These are phyloP conservation scores for Papilionanthe hybrid DNA, from an alignment of 116 monocot species.

Conservation along the genomic window DNA sequence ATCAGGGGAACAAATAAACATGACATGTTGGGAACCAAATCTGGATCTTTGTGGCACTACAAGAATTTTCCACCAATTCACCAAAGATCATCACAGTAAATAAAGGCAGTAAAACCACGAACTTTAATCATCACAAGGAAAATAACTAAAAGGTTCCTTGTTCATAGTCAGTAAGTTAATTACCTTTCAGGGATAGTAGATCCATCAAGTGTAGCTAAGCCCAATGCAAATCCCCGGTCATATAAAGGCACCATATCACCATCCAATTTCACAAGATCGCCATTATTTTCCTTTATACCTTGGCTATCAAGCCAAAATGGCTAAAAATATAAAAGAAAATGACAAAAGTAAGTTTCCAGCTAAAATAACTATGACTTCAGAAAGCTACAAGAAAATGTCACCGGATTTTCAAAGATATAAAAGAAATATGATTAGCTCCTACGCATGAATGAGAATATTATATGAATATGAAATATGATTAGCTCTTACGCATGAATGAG, in stretches of 20 bases:
- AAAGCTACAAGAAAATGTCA: not conserved
- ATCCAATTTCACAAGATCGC: slow-evolving; percentile 17
- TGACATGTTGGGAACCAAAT: not conserved
- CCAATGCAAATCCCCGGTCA: slow-evolving; percentile 76
- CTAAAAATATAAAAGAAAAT: slow-evolving; percentile 29
- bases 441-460: not conserved
- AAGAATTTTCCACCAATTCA: not conserved
- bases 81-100: not conserved
- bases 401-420: not conserved
- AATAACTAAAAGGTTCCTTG: not conserved
- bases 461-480: not conserved
- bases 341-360: slow-evolving; percentile 3
- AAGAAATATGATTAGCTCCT: not conserved
- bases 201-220: slow-evolving; percentile 56
- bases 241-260: slow-evolving; percentile 64
- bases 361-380: not conserved
- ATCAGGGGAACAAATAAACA: not conserved
- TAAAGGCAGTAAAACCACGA: not conserved
- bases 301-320: slow-evolving; percentile 87
- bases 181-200: slow-evolving; percentile 60
- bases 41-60: not conserved
- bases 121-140: not conserved
- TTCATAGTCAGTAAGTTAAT: not conserved
- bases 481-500: not conserved
- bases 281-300: slow-evolving; percentile 42